These are phyloP conservation scores for Apiospora kogelbergensis DNA, from an alignment of 2,329 filamentous ascomycete species.

Conservation along the genomic window DNA sequence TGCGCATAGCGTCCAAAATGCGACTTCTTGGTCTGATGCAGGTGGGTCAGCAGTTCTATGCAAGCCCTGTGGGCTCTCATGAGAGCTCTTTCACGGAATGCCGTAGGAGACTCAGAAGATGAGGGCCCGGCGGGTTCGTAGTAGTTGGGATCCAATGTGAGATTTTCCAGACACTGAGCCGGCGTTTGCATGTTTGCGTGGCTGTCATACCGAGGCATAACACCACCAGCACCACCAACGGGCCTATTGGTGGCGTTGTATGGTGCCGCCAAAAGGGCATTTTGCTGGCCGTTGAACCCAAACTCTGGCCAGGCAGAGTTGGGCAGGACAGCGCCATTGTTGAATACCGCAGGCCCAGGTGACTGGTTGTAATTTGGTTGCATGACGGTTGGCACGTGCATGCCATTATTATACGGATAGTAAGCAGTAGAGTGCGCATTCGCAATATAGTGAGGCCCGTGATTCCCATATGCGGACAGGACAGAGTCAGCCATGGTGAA, in stretches of 20 bases:
- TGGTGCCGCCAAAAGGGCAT: slow-evolving; percentile 29
- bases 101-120: slow-evolving; percentile 28
- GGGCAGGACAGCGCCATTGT: slow-evolving; percentile 37
- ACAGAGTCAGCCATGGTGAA: slow-evolving; percentile 18
- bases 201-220: slow-evolving; percentile 9
- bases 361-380: slow-evolving; percentile 36
- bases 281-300: slow-evolving; percentile 32
- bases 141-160: slow-evolving; percentile 29
- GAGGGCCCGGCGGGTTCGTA: slow-evolving; percentile 20
- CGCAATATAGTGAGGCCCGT: slow-evolving; percentile 22
- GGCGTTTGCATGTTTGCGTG: slow-evolving; percentile 25
- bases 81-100: slow-evolving; percentile 68
- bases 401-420: slow-evolving; percentile 27
- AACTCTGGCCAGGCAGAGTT: slow-evolving; percentile 38
- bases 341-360: slow-evolving; percentile 39
- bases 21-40: slow-evolving; percentile 59
- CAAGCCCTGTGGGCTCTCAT: slow-evolving; percentile 72
- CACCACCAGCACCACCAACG: slow-evolving; percentile 18
- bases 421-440: slow-evolving; percentile 24
- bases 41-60: slow-evolving; percentile 65
- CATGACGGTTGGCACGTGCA: slow-evolving; percentile 29
- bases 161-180: slow-evolving; percentile 31
- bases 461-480: slow-evolving; percentile 17
- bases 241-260: slow-evolving; percentile 34
- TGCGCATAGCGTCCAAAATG: slow-evolving; percentile 38